Evolutionary conservation across 495 filamentous ascomycete species (phyloP).

Genomic region (Rusavskia elegans): DNA sequence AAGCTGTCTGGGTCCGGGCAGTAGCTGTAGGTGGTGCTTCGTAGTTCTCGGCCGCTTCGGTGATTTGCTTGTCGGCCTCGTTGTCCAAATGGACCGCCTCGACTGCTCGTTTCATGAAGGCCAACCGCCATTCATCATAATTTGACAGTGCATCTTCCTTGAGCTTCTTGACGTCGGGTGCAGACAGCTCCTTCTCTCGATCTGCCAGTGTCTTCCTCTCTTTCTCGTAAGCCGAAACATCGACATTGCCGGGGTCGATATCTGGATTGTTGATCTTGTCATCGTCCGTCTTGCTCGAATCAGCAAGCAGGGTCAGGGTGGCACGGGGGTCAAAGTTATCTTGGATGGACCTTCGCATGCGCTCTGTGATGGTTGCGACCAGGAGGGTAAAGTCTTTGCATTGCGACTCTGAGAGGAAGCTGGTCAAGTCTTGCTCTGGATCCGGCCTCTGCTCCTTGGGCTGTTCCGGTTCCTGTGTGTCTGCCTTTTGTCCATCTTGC

Average conservation of each 20-base stretch:
- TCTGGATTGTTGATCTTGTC: conserved; percentile 12
- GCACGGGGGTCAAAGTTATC: conserved; percentile 22
- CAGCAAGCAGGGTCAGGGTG: conserved; percentile 1
- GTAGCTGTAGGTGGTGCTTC: conserved; percentile 3
- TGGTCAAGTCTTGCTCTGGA: conserved; percentile 7
- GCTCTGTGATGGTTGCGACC: conserved; percentile 24
- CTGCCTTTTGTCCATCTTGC: conserved; percentile 13
- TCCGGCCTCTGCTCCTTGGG: conserved; percentile 5
- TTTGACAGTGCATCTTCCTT: conserved; percentile 31
- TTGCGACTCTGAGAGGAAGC: conserved; percentile 10
- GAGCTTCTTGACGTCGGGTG: conserved; percentile 17
- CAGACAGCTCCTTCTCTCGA: conserved; percentile 14
- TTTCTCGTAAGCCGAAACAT: conserved; percentile 12
- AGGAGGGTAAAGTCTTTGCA: conserved; percentile 17
- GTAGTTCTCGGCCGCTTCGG: conserved; percentile 4
- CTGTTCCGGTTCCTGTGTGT: conserved; percentile 20
- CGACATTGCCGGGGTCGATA: conserved; percentile 13
- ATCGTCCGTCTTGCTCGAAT: conserved; percentile 9
- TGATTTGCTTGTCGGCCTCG: conserved; percentile 17
- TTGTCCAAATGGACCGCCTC: conserved; percentile 46
- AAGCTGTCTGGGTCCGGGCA: conserved; percentile 6
- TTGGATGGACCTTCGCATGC: conserved; percentile 27
- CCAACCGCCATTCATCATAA: conserved; percentile 51
- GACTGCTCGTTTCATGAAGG: conserved; percentile 43
- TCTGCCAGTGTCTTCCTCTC: conserved; percentile 14